Base-by-base conservation (phyloP, 2,329 filamentous ascomycete genomes). In the Colletotrichum tropicicola region DNA sequence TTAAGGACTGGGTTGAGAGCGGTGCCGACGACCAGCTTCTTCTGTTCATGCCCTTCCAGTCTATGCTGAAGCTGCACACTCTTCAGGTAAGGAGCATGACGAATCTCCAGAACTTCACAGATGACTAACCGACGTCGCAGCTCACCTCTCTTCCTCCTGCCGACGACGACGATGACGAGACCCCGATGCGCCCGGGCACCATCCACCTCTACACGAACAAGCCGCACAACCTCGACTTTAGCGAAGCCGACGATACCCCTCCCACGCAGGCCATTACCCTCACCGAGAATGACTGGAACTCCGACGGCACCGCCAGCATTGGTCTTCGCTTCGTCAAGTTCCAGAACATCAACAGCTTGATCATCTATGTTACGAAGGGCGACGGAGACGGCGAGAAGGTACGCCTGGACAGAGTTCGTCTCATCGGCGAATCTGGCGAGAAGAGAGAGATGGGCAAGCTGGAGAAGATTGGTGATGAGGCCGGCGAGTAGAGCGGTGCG, bases 1-100 rank as follows among this genome's bases (percentile, higher is more conserved):
- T 69, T 58, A 88, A 87, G 74, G 95, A 99, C 79, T 98, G 92
- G 91, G 90, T 98, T 21, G 93, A 98, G 83, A 98, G 93, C 77
- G 95, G 98, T 74, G 97, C 95, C 35, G 96, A 99, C 75, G 94
- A 98, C 80, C 96, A 99, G 83, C 83, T 99, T 67, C 92, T 98
- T 86, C 86, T 99, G 48, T 98, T 91, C 79, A 85, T 97, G 61
- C 95, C 96, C 1, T 97, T 99, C 80, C 91, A 94, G 77, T 89
- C 91, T 30, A 92, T 89, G 49, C 77, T 97, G 69, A 99, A 98
- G 83, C 86, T 98, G 54, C 95, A 98, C 80, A 94, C 93, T 10
- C 80, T 91, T 30, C 89, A 91, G 82, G 88, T 88, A 79, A 62
- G 79, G 68, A 23, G 21, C n/a, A 10, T 15, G 27, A 15, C 23